Evolutionary conservation across 202 grass and related monocot species (phyloP).

Genomic region (Setaria italica): DNA sequence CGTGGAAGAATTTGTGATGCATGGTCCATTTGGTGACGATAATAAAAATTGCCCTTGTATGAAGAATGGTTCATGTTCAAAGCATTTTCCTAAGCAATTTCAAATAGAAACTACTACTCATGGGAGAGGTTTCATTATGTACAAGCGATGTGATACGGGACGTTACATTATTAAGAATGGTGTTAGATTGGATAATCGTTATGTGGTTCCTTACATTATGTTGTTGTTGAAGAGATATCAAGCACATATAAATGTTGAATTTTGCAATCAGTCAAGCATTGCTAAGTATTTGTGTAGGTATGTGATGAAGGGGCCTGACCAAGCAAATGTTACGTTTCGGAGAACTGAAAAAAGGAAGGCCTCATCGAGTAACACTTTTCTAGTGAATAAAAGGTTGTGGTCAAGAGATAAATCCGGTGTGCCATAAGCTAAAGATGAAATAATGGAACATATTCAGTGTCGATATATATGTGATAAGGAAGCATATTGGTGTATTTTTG

Average conservation of each 20-base stretch:
- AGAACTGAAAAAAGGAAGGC: too few species aligned
- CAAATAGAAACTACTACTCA: neutral
- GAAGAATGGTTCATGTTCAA: neutral
- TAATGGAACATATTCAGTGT: neutral
- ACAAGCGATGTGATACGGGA: neutral
- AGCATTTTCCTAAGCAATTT: neutral
- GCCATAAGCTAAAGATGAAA: neutral
- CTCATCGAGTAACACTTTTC: too few species aligned
- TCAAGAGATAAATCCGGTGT: too few species aligned
- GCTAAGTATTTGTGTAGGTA: neutral
- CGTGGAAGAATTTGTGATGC: neutral
- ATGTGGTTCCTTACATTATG: neutral
- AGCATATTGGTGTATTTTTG: neutral
- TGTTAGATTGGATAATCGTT: neutral
- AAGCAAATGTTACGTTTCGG: neutral
- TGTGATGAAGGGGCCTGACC: neutral
- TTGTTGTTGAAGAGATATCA: neutral
- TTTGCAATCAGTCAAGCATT: neutral
- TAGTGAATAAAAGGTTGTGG: too few species aligned
- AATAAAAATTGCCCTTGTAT: neutral
- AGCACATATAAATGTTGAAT: neutral
- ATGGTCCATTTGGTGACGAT: neutral
- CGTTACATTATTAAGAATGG: neutral
- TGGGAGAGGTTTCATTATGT: neutral
- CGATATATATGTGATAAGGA: neutral